Evolutionary conservation across 495 filamentous ascomycete species (phyloP).

Genomic region (Tuber aestivum): DNA sequence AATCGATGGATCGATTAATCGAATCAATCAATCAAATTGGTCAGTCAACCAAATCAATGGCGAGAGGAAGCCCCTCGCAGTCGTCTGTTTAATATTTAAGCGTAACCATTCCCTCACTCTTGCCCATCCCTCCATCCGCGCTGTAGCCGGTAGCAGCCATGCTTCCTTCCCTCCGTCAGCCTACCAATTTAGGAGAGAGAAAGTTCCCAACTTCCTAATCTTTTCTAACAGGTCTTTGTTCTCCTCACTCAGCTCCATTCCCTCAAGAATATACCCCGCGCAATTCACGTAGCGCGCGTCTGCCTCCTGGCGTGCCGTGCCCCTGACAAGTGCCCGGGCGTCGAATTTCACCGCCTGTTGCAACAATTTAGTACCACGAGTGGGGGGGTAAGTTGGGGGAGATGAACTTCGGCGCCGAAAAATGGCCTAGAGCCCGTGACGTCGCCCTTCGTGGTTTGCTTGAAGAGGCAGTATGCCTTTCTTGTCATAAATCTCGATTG

Average conservation of each 20-base stretch:
- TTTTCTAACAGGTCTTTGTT: background rate
- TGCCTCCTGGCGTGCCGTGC: background rate
- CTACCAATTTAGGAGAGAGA: no score
- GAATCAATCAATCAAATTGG: no score
- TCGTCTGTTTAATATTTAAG: background rate
- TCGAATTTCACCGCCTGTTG: background rate
- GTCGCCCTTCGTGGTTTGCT: background rate
- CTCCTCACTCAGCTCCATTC: background rate
- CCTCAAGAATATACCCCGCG: background rate
- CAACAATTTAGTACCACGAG: background rate
- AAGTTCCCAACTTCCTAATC: no score
- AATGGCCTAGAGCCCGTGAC: background rate
- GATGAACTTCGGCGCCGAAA: background rate
- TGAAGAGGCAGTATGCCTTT: background rate
- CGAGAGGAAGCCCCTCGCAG: background rate
- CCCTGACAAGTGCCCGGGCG: background rate
- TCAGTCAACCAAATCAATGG: no score
- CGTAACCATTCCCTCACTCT: background rate
- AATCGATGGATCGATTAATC: background rate
- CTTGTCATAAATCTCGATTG: background rate
- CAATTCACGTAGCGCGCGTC: background rate
- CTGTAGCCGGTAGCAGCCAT: background rate
- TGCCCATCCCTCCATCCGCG: background rate
- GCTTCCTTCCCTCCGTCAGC: background rate
- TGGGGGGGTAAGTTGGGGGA: background rate